A percentile compares a stretch with the other conserved stretches of the same genome.
Evolutionary conservation across 495 filamentous ascomycete species (phyloP).

Genomic region (Pseudevernia furfuracea): DNA sequence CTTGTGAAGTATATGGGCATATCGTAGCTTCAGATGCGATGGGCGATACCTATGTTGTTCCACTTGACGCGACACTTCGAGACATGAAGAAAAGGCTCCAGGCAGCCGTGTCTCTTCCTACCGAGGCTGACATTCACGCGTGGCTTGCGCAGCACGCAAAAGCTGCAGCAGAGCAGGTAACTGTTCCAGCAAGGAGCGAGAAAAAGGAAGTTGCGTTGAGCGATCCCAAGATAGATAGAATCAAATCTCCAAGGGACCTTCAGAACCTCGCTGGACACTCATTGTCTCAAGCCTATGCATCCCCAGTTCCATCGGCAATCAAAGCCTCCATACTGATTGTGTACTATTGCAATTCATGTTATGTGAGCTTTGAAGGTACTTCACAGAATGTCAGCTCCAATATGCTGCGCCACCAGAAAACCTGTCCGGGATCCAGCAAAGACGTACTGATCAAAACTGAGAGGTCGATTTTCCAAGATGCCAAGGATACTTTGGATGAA

Average conservation of each 20-base stretch:
- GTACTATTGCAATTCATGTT: neutral
- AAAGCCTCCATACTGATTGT: neutral
- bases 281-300: neutral
- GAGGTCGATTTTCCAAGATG: neutral
- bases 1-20: conserved; percentile 25
- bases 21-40: conserved; percentile 27
- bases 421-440: neutral
- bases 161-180: neutral
- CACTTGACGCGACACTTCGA: conserved; percentile 7
- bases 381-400: neutral
- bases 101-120: conserved; percentile 9
- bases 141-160: conserved; percentile 5
- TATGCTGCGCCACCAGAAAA: neutral
- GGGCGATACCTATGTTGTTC: conserved; percentile 28
- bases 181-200: neutral
- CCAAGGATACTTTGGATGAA: neutral
- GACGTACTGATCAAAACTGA: neutral
- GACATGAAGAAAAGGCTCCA: conserved; percentile 1
- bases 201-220: neutral
- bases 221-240: neutral
- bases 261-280: neutral
- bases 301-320: neutral
- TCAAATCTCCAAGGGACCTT: neutral
- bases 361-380: neutral
- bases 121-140: neutral